These are phyloP conservation scores for Ophidiomyces ophidiicola DNA, from an alignment of 2,329 filamentous ascomycete genomes.

Conservation along the genomic window DNA sequence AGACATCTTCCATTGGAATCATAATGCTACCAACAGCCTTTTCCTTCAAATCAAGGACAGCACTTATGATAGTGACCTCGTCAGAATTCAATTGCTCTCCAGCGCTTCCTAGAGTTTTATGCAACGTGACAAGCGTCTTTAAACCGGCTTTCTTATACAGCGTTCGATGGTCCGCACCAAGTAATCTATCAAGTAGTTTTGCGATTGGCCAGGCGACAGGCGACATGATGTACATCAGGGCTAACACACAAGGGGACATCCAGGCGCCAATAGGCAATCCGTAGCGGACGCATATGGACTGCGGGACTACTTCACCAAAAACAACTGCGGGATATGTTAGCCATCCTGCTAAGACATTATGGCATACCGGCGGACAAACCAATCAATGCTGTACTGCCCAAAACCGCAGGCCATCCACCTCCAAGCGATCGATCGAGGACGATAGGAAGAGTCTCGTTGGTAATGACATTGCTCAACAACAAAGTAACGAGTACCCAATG, in stretches of 20 bases:
- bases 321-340: conserved; percentile 54
- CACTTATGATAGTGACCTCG: conserved; percentile 96
- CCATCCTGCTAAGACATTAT: neutral
- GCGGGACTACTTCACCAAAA: conserved; percentile 91
- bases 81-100: conserved; percentile 86
- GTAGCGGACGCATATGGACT: conserved; percentile 92
- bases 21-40: conserved; percentile 93
- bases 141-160: conserved; percentile 96
- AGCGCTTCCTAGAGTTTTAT: conserved; percentile 68
- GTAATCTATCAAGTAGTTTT: conserved; percentile 82
- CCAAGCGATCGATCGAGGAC: conserved; percentile 88
- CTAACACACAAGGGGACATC: conserved; percentile 77
- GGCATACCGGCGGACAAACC: too few relatives aligned
- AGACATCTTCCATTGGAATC: conserved; percentile 97
- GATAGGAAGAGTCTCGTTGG: conserved; percentile 91
- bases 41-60: conserved; percentile 88
- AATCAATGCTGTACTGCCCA: conserved; percentile 87
- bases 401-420: conserved; percentile 84
- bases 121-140: conserved; percentile 89
- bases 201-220: conserved; percentile 90
- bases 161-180: conserved; percentile 90
- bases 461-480: conserved; percentile 90
- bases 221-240: conserved; percentile 82
- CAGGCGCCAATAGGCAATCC: conserved; percentile 88
- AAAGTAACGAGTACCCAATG: conserved; percentile 97